Evolutionary conservation across 2,329 filamentous ascomycete genomes (phyloP).

Genomic region (Phaeosphaeriaceae sp.): DNA sequence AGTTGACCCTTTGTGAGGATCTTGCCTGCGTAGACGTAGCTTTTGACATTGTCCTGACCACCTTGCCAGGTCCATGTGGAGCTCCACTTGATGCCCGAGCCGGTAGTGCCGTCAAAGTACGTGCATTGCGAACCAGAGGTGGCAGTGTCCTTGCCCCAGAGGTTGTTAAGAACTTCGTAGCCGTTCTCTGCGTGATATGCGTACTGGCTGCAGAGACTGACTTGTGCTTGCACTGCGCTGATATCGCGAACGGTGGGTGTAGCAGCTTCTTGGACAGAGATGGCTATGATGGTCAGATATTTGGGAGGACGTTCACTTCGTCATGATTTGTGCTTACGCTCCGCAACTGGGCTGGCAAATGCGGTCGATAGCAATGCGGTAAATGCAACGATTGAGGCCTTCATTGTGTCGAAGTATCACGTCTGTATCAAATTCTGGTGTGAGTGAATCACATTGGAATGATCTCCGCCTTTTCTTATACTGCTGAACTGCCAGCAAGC

Average conservation of each 20-base stretch:
- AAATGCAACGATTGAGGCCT: background rate
- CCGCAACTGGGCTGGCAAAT: background rate
- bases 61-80: conserved; percentile 20
- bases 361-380: background rate
- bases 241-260: background rate
- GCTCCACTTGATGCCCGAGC: conserved; percentile 16
- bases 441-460: background rate
- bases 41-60: conserved; percentile 26
- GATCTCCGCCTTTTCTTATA: background rate
- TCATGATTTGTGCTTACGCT: background rate
- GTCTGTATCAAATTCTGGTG: background rate
- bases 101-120: conserved; percentile 13
- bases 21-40: conserved; percentile 21
- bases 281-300: background rate
- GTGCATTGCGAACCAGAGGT: conserved; percentile 24
- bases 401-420: background rate
- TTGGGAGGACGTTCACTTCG: background rate
- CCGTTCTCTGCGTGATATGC: conserved; percentile 6
- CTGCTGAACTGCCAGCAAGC: background rate
- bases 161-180: conserved; percentile 8
- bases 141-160: conserved; percentile 5
- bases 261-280: background rate
- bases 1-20: conserved; percentile 13
- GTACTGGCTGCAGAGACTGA: conserved; percentile 6
- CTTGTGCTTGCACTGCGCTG: background rate